Evolutionary conservation across 768 basidiomycete genomes (phyloP).

Genomic region (Tulasnella sp.): DNA sequence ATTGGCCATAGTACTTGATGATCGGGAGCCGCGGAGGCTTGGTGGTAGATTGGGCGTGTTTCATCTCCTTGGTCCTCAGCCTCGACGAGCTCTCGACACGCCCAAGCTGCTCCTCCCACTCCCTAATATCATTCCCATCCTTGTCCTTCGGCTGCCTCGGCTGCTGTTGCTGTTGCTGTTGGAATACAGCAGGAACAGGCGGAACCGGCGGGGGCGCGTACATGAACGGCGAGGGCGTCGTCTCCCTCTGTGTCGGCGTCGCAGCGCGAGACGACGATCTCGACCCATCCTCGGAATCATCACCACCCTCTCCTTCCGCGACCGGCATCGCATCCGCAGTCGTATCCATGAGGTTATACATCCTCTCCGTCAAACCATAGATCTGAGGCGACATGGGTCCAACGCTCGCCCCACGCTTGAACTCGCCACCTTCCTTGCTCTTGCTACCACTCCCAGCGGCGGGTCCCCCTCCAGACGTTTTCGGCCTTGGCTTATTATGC

Average conservation of each 20-base stretch:
- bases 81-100: slow-evolving; percentile 57
- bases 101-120: slow-evolving; percentile 72
- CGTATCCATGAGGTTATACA: slow-evolving; percentile 6
- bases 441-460: background rate
- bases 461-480: background rate
- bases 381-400: background rate
- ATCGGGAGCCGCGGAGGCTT: no score
- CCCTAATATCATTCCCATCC: slow-evolving; percentile 34
- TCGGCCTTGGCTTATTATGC: background rate
- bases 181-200: background rate
- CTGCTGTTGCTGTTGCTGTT: background rate
- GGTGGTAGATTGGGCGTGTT: no score
- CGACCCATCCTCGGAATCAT: background rate
- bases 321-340: background rate
- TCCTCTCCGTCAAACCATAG: background rate
- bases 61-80: slow-evolving; percentile 32
- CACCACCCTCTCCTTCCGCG: background rate
- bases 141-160: slow-evolving; percentile 18
- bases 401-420: slow-evolving; percentile 5
- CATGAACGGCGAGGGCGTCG: background rate
- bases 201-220: slow-evolving; percentile 1
- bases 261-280: background rate
- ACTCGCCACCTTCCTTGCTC: background rate
- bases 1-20: no score
- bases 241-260: background rate